Evolutionary conservation across 176 grass and related monocot species (phyloP).

Genomic region (Carex myosuroides): DNA sequence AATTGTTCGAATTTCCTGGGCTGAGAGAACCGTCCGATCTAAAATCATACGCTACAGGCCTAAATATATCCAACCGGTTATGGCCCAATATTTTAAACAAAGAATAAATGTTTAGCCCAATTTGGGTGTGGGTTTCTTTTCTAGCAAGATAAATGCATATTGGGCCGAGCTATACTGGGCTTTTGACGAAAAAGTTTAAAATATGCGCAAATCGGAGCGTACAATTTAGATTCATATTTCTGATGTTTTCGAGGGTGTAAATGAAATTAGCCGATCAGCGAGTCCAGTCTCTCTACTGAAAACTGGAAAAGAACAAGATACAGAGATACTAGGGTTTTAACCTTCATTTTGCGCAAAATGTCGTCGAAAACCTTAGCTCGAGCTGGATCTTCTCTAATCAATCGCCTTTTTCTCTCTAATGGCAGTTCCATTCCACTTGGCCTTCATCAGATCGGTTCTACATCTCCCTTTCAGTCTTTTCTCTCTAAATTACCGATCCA

Average conservation of each 20-base stretch:
- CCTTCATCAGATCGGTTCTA: slow-evolving; percentile 18
- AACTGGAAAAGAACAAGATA: neutral
- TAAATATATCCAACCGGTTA: too few relatives aligned
- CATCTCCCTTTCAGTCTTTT: slow-evolving; percentile 20
- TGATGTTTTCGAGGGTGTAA: neutral
- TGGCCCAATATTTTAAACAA: neutral
- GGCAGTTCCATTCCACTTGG: neutral
- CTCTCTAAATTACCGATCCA: slow-evolving; percentile 29
- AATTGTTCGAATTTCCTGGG: too few relatives aligned
- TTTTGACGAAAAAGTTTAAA: neutral
- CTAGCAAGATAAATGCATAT: neutral
- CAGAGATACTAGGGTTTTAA: slow-evolving; percentile 66
- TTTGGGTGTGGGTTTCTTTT: neutral
- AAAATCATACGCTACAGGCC: too few relatives aligned
- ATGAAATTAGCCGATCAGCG: neutral
- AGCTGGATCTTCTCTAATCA: slow-evolving; percentile 54
- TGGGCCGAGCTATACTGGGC: neutral
- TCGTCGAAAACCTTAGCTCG: slow-evolving; percentile 54
- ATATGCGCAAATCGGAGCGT: neutral
- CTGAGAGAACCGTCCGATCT: too few relatives aligned
- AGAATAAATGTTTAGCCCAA: neutral
- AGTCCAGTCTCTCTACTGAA: neutral
- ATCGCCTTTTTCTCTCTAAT: slow-evolving; percentile 40
- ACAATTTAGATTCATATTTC: neutral
- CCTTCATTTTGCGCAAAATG: slow-evolving; percentile 28